Evolutionary conservation across 139 green algal species (phyloP), one percentile per base, ranked within the genome.

Genomic region (Chlorella vulgaris): DNA sequence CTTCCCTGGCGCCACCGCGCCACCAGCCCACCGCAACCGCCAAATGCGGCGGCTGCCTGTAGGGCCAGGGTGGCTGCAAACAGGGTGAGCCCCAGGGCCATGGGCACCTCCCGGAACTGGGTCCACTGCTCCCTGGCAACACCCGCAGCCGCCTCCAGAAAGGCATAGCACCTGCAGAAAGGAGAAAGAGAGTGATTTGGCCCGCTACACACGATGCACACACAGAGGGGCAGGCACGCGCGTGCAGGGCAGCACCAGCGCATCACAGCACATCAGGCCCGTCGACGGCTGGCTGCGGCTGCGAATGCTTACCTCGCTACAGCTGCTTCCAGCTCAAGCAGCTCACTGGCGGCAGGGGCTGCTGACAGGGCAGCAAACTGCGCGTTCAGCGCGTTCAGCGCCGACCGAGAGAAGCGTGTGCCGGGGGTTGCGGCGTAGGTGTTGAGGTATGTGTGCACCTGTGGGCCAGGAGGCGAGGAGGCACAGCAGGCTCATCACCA

Each of bases 41-140:
- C 1, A 61, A 75, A 68, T 1, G 74, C 74, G 3, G 60, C 74
- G 2, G 76, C 70, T 3, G 36, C 66, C 35, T 94, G 89, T 62
- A 88, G 43, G 39, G 50, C 71, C 26, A 93, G 60, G 18, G 81
- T 73, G 10, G 22, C 67, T 28, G 87, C 75, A 31, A 91, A 74
- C 65, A 93, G 29, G 7, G 73, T 51, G 33, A 92, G 78, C n/a
- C 93, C 93, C 1, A 73, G 66, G 13, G 68, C 74, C 67, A 97
- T 95, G 28, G 78, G 55, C 0, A 38, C 31, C 38, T 88, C 42
- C 26, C 88, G 35, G 74, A 96, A 96, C 39, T 93, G 88, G 1
- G 92, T 94, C 89, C 94, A 97, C 76, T 94, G 90, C 7, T 75
- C 43, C 26, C 91, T 81, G 0, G 92, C 93, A 47, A 97, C 74